phyloP scores from a whole-genome alignment of 2,329 filamentous ascomycete genomes.

The Talaromyces amestolkiae region DNA sequence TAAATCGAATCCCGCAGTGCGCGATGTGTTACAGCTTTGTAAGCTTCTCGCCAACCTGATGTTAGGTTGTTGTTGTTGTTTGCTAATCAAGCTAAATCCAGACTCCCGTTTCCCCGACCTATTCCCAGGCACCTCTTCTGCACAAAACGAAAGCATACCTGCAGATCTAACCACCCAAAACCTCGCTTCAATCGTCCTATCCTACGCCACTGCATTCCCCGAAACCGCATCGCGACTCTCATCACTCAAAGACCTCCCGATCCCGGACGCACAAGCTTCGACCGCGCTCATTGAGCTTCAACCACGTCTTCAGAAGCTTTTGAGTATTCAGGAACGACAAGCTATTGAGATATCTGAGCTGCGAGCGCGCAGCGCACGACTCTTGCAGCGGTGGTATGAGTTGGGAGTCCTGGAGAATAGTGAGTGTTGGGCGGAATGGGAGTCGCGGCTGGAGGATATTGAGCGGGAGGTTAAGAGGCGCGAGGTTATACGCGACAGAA shows the following conservation, averaged over 20 bases:
- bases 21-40: conserved; percentile 46
- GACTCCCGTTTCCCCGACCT: conserved; percentile 44
- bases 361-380: conserved; percentile 43
- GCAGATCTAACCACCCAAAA: conserved; percentile 37
- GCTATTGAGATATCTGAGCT: conserved; percentile 41
- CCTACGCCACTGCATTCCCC: conserved; percentile 47
- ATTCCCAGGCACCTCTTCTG: conserved; percentile 35
- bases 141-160: conserved; percentile 29
- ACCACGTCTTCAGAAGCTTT: conserved; percentile 41
- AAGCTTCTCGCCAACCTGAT: conserved; percentile 13
- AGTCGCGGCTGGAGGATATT: conserved; percentile 63
- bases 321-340: conserved; percentile 39
- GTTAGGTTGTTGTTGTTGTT: not conserved
- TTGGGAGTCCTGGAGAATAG: conserved; percentile 66
- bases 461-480: conserved; percentile 65
- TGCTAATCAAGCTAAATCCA: conserved; percentile 23
- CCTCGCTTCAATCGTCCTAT: conserved; percentile 43
- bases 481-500: conserved; percentile 57
- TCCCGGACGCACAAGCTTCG: conserved; percentile 44
- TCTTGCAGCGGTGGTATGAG: conserved; percentile 71
- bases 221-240: conserved; percentile 49
- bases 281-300: conserved; percentile 43
- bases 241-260: conserved; percentile 48
- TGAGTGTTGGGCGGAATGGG: conserved; percentile 67
- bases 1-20: conserved; percentile 37